A percentile compares a stretch with the other conserved stretches of the same genome.
Evolutionary conservation across 495 filamentous ascomycete species (phyloP).

Genomic region (Penicillium mononematosum): DNA sequence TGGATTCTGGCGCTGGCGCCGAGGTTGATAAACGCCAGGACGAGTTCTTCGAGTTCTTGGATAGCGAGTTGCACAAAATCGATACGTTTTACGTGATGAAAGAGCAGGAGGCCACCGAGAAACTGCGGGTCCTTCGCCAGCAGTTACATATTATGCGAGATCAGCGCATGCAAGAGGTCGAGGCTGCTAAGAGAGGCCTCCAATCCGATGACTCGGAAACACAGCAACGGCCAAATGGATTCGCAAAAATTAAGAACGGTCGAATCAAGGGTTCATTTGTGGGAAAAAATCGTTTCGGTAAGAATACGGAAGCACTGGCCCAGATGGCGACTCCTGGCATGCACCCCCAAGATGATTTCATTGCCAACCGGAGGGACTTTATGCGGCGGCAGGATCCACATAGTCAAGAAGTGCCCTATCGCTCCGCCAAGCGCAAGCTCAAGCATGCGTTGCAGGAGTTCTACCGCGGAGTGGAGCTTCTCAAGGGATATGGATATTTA

Average conservation of each 20-base stretch:
- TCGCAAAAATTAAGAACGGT: conserved; percentile 26
- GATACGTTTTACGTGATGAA: conserved; percentile 81
- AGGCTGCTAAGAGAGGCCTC: conserved; percentile 22
- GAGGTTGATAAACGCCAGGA: conserved; percentile 61
- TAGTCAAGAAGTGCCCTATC: conserved; percentile 66
- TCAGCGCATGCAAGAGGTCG: conserved; percentile 69
- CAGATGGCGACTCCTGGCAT: conserved; percentile 49
- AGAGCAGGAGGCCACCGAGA: conserved; percentile 72
- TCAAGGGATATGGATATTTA: conserved; percentile 85
- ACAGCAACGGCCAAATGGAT: conserved; percentile 19
- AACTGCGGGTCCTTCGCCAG: conserved; percentile 66
- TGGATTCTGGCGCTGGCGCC: conserved; percentile 35
- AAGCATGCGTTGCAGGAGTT: conserved; percentile 89
- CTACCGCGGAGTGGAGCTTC: conserved; percentile 84
- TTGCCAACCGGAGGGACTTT: conserved; percentile 58
- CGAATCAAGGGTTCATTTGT: conserved; percentile 30
- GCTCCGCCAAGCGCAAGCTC: conserved; percentile 83
- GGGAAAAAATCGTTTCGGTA: conserved; percentile 49
- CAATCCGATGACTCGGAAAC: conserved; percentile 10
- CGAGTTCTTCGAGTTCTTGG: conserved; percentile 78
- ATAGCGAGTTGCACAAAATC: conserved; percentile 78
- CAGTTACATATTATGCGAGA: conserved; percentile 89
- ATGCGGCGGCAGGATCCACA: conserved; percentile 51
- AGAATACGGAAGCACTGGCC: conserved; percentile 55
- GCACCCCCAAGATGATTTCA: conserved; percentile 32